These are phyloP conservation scores for Malus orientalis DNA, from an alignment of 306 rosid genomes.

Conservation along the genomic window DNA sequence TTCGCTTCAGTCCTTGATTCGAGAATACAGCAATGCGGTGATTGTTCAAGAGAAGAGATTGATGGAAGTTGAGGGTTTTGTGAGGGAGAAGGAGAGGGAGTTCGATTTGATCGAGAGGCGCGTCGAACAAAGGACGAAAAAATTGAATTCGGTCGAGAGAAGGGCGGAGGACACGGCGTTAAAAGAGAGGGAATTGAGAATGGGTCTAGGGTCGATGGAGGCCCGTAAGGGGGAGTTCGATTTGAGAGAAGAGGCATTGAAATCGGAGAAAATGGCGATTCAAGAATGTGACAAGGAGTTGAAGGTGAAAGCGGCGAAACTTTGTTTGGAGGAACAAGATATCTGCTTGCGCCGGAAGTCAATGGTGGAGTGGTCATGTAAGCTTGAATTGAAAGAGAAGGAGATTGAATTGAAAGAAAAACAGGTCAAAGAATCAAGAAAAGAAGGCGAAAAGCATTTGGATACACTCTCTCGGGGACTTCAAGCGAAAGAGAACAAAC, in stretches of 20 bases:
- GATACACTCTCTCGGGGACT: conserved; percentile 5
- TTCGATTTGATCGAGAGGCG: not conserved
- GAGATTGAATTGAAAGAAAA: conserved; percentile 18
- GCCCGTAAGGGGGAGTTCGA: conserved; percentile 16
- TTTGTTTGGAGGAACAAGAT: not conserved
- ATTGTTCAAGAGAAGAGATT: conserved; percentile 16
- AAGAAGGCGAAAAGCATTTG: not conserved
- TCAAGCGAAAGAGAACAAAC: not conserved
- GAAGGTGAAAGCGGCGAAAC: not conserved
- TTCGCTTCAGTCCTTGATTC: not conserved
- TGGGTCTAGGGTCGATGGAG: not conserved
- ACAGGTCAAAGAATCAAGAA: not conserved
- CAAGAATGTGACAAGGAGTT: not conserved
- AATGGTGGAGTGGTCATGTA: not conserved
- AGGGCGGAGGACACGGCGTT: not conserved
- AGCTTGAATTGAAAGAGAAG: not conserved
- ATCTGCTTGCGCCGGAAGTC: not conserved
- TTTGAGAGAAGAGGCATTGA: not conserved
- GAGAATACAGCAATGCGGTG: not conserved
- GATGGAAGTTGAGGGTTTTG: conserved; percentile 3
- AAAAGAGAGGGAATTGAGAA: not conserved
- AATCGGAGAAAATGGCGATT: not conserved
- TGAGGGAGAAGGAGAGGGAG: not conserved
- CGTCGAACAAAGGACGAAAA: not conserved
- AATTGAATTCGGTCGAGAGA: not conserved